phyloP scores from a whole-genome alignment of 1,139 yeast species.

The Pneumocystis jirovecii region DNA sequence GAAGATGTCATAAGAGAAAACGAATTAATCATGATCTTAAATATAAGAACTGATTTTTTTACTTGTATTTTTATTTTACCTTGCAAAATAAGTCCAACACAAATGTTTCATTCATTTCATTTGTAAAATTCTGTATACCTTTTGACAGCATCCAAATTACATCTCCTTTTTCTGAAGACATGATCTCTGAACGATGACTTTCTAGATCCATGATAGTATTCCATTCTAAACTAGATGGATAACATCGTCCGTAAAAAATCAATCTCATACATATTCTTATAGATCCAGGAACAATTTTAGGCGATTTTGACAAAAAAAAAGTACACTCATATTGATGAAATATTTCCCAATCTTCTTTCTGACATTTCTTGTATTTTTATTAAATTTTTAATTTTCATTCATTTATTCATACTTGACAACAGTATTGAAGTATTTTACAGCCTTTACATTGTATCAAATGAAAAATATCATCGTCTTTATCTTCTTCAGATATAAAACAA shows the following conservation, averaged over 20 bases:
- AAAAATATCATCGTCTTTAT: neutral
- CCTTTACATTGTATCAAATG: neutral
- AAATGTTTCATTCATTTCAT: neutral
- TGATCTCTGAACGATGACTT: slow-evolving; percentile 4
- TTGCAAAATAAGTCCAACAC: slow-evolving; percentile 5
- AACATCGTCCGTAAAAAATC: neutral
- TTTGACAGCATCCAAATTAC: slow-evolving; percentile 6
- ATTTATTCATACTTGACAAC: neutral
- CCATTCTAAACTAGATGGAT: neutral
- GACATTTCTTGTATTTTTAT: slow-evolving; percentile 7
- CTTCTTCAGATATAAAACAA: neutral
- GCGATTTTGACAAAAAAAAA: slow-evolving; percentile 3
- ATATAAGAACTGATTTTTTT: neutral
- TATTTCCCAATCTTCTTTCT: slow-evolving; percentile 8
- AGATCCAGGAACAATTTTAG: slow-evolving; percentile 6
- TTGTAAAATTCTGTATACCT: slow-evolving; percentile 10
- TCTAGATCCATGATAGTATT: neutral
- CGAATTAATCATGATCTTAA: slow-evolving; percentile 7
- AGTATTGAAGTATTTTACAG: neutral
- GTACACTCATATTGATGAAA: slow-evolving; percentile 11
- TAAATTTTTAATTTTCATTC: neutral
- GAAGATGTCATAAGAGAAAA: slow-evolving; percentile 5
- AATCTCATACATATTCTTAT: slow-evolving; percentile 8
- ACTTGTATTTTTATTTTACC: neutral
- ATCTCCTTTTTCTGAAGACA: slow-evolving; percentile 2